phyloP scores from a whole-genome alignment of 345 rosid species.

The Eucalyptus polybractea region DNA sequence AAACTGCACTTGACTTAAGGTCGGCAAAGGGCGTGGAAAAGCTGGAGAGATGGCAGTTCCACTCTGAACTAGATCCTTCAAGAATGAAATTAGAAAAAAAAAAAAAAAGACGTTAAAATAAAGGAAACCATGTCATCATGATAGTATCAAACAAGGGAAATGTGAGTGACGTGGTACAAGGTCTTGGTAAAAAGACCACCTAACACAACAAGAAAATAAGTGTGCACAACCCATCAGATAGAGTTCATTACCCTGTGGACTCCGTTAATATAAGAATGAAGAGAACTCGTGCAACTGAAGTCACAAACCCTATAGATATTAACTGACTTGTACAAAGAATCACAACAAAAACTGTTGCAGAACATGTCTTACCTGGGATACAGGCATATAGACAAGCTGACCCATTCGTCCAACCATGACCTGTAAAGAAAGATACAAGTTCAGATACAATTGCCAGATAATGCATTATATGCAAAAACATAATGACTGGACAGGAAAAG shows the following conservation, averaged over 20 bases:
- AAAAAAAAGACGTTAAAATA: background rate
- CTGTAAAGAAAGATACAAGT: slow-evolving; percentile 14
- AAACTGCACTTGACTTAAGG: slow-evolving; percentile 40
- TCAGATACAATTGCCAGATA: background rate
- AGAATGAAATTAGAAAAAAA: background rate
- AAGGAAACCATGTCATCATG: background rate
- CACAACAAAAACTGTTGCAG: background rate
- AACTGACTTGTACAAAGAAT: background rate
- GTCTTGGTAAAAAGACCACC: background rate
- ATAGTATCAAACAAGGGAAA: background rate
- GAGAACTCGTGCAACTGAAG: background rate
- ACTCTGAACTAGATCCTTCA: slow-evolving; percentile 49
- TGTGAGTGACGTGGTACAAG: background rate
- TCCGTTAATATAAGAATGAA: background rate
- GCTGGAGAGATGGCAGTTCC: slow-evolving; percentile 30
- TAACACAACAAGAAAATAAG: background rate
- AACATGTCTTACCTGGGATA: slow-evolving; percentile 47
- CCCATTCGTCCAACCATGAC: slow-evolving; percentile 62
- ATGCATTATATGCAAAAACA: background rate
- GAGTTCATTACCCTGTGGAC: background rate
- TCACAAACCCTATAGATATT: background rate
- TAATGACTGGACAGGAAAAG: background rate
- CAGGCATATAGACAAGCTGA: slow-evolving; percentile 66
- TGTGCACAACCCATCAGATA: background rate
- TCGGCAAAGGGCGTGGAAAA: slow-evolving; percentile 33